Evolutionary conservation across 176 grass and related monocot genomes (phyloP).

Genomic region (Metroxylon sagu): DNA sequence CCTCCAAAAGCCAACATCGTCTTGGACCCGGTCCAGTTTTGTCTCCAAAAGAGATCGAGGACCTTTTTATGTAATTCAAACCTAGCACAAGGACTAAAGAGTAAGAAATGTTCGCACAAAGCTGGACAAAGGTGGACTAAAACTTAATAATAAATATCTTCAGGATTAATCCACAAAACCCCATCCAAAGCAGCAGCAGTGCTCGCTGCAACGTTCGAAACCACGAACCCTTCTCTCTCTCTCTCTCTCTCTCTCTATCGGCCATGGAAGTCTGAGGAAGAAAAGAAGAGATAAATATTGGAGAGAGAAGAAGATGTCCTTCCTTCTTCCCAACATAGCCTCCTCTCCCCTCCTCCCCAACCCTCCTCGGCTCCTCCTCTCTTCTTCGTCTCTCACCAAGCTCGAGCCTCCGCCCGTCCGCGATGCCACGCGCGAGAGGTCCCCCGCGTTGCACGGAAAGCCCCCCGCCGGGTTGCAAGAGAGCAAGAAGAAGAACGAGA

Average conservation of each 20-base stretch:
- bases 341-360: slow-evolving; percentile 34
- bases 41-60: no score
- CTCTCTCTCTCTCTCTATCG: slow-evolving; percentile 11
- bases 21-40: no score
- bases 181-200: no score
- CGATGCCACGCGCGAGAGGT: slow-evolving; percentile 14
- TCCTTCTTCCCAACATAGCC: slow-evolving; percentile 81
- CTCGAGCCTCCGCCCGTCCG: slow-evolving; percentile 22
- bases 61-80: no score
- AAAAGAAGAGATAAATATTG: slow-evolving; percentile 15
- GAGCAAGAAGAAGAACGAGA: background rate
- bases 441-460: slow-evolving; percentile 36
- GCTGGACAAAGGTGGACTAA: no score
- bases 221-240: slow-evolving; percentile 31
- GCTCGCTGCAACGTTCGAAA: slow-evolving; percentile 24
- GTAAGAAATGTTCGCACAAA: no score
- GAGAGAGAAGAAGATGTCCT: slow-evolving; percentile 39
- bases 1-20: no score
- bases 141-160: no score
- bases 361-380: slow-evolving; percentile 8
- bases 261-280: slow-evolving; percentile 6
- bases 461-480: slow-evolving; percentile 18
- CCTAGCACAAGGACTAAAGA: no score
- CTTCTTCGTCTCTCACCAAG: slow-evolving; percentile 16
- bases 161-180: no score